Evolutionary conservation across 805 yeast species (phyloP).

Genomic region (Teunomyces lycoperdinae): DNA sequence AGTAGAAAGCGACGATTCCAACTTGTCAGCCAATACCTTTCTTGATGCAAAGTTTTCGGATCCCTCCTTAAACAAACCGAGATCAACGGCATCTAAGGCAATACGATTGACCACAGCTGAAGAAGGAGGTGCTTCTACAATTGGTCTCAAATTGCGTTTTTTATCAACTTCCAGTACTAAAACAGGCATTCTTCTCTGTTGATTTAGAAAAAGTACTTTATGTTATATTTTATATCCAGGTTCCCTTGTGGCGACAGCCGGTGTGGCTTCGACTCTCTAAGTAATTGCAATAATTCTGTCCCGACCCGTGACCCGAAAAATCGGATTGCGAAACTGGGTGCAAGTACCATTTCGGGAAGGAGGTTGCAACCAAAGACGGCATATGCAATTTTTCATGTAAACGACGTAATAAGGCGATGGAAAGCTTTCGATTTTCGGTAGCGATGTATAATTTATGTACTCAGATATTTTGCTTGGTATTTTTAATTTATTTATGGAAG

Average conservation of each 20-base stretch:
- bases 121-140: conserved; percentile 25
- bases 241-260: neutral
- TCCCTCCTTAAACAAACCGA: conserved; percentile 34
- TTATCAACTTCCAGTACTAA: conserved; percentile 12
- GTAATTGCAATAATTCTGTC: conserved; percentile 1
- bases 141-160: conserved; percentile 28
- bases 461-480: neutral
- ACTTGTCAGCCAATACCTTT: conserved; percentile 29
- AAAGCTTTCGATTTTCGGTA: too few species aligned
- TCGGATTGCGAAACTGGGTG: neutral
- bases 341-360: neutral
- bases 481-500: neutral
- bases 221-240: neutral
- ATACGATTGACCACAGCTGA: conserved; percentile 17
- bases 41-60: conserved; percentile 29
- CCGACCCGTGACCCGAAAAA: conserved; percentile 1
- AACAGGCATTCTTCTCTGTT: neutral
- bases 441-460: too few species aligned
- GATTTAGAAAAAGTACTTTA: neutral
- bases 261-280: neutral
- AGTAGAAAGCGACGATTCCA: conserved; percentile 41
- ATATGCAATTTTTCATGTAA: neutral
- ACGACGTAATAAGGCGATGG: too few species aligned
- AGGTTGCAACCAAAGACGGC: neutral
- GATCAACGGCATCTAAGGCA: conserved; percentile 34